phyloP scores from a whole-genome alignment of 176 grass and related monocot genomes.

The Oryza longistaminata region DNA sequence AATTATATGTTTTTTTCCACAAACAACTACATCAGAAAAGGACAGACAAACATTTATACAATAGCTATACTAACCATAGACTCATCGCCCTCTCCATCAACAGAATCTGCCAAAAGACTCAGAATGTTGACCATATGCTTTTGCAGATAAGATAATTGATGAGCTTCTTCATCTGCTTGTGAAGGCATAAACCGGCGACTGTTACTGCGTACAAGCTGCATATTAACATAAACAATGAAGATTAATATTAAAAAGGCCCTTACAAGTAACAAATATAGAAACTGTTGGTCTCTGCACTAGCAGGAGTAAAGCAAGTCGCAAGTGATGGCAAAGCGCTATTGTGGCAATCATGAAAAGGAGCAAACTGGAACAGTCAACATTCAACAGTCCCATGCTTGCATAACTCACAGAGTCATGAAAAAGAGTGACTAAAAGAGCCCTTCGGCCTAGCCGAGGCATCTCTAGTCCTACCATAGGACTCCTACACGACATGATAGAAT shows the following conservation, averaged over 20 bases:
- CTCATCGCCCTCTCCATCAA: constrained; percentile 74
- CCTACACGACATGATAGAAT: not conserved
- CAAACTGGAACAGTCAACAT: constrained; percentile 10
- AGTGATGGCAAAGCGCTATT: not conserved
- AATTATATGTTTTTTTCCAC: not conserved
- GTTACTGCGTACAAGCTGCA: constrained; percentile 92
- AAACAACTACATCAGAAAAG: not conserved
- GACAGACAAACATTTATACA: constrained; percentile 7
- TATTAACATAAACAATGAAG: constrained; percentile 37
- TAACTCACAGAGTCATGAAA: constrained; percentile 5
- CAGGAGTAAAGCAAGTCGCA: constrained; percentile 12
- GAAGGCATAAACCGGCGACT: constrained; percentile 93
- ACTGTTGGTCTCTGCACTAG: not conserved
- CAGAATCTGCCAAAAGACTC: constrained; percentile 71
- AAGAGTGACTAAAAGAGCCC: not conserved
- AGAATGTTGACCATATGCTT: constrained; percentile 91
- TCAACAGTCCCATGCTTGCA: not conserved
- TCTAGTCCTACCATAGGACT: not conserved
- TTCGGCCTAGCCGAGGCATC: not conserved
- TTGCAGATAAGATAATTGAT: constrained; percentile 95
- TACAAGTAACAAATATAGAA: constrained; percentile 15
- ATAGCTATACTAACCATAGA: constrained; percentile 67
- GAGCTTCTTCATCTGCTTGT: constrained; percentile 91
- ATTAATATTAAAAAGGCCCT: not conserved
- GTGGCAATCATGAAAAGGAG: constrained; percentile 2